phyloP scores from a whole-genome alignment of 768 basidiomycete genomes.

The Macrolepiota fuliginosa region DNA sequence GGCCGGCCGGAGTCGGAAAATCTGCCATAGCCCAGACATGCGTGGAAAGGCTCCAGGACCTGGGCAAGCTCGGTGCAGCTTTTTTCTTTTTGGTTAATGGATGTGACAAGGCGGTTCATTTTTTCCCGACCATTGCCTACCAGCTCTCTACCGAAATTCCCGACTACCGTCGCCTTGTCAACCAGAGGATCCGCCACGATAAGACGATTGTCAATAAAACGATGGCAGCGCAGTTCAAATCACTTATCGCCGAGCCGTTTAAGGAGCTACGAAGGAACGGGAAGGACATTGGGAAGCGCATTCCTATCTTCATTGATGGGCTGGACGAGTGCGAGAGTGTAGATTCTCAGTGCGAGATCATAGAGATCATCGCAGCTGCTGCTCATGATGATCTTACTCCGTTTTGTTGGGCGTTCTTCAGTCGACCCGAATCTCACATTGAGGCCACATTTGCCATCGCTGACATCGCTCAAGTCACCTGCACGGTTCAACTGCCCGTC shows the following conservation, averaged over 20 bases:
- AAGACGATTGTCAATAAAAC: not conserved
- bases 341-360: not conserved
- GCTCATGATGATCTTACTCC: not conserved
- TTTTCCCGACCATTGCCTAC: constrained; percentile 10
- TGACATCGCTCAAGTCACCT: not conserved
- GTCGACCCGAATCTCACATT: not conserved
- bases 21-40: constrained; percentile 2
- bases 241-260: not conserved
- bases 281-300: not conserved
- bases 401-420: constrained; percentile 5
- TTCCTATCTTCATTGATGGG: not conserved
- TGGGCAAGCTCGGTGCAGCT: not conserved
- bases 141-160: constrained; percentile 2
- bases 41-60: not conserved
- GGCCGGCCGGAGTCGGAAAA: not conserved
- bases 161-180: not conserved
- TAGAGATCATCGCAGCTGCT: not conserved
- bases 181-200: not conserved
- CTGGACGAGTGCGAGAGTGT: not conserved
- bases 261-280: not conserved
- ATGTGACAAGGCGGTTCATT: not conserved
- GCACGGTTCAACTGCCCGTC: not conserved
- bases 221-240: not conserved
- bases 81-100: not conserved
- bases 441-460: not conserved